Percentiles rank a stretch among this genome's conserved stretches.
These are phyloP conservation scores for Aspergillus niger DNA, from an alignment of 2,329 filamentous ascomycete species.

Conservation along the genomic window DNA sequence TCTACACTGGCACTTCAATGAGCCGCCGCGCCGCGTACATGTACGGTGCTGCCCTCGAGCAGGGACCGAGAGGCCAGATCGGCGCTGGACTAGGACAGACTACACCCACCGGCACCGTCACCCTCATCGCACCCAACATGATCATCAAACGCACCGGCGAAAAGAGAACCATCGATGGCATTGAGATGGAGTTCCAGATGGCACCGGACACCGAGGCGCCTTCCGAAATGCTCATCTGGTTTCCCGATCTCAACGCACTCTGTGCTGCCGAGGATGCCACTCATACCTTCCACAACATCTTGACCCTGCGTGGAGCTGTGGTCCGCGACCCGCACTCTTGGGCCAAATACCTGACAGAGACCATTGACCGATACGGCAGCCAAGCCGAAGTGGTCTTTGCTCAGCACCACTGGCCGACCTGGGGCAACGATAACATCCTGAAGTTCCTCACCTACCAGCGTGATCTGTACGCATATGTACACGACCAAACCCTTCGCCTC, in stretches of 20 bases:
- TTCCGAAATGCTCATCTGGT: constrained; percentile 45
- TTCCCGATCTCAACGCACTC: constrained; percentile 41
- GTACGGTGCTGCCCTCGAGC: constrained; percentile 40
- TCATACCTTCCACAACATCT: constrained; percentile 46
- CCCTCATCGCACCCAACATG: constrained; percentile 40
- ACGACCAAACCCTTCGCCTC: constrained; percentile 44
- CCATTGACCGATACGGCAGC: constrained; percentile 35
- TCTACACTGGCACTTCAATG: constrained; percentile 45
- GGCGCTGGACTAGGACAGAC: constrained; percentile 41
- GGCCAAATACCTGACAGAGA: constrained; percentile 40
- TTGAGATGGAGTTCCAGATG: constrained; percentile 46
- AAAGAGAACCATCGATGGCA: constrained; percentile 34
- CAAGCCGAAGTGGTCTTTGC: constrained; percentile 39
- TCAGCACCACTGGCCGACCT: constrained; percentile 46
- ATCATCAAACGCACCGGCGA: constrained; percentile 36
- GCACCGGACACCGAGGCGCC: constrained; percentile 47
- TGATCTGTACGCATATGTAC: constrained; percentile 44
- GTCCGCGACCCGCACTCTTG: constrained; percentile 46
- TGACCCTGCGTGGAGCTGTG: constrained; percentile 44
- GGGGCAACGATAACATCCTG: constrained; percentile 31
- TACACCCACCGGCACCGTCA: constrained; percentile 29
- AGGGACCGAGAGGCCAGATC: constrained; percentile 37
- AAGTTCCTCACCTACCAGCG: constrained; percentile 38
- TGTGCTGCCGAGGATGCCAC: constrained; percentile 44
- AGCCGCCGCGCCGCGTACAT: constrained; percentile 41